phyloP scores from a whole-genome alignment of 176 grass and related monocot genomes.

The Zoysia japonica region DNA sequence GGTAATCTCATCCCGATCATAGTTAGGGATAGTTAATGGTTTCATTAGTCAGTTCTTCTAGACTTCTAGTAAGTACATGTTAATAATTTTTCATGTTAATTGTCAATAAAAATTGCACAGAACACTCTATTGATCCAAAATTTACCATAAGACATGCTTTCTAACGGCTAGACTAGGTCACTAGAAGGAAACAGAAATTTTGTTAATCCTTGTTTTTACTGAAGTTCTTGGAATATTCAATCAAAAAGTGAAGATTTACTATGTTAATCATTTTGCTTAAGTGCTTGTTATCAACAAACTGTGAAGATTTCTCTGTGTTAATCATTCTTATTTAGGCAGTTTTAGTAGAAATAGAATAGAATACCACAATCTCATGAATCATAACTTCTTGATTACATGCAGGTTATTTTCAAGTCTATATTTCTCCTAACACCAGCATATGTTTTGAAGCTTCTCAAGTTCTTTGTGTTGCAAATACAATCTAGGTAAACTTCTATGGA shows the following conservation, averaged over 20 bases:
- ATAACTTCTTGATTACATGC: slow-evolving; percentile 33
- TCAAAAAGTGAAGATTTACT: background rate
- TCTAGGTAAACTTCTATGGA: slow-evolving; percentile 59
- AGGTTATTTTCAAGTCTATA: slow-evolving; percentile 91
- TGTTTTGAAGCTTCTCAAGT: slow-evolving; percentile 80
- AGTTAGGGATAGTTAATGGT: background rate
- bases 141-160: background rate
- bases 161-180: background rate
- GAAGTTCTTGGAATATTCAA: background rate
- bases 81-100: slow-evolving; percentile 19
- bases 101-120: background rate
- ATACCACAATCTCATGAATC: slow-evolving; percentile 14
- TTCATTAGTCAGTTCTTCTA: background rate
- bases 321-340: slow-evolving; percentile 1
- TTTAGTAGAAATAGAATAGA: background rate
- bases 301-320: background rate
- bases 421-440: slow-evolving; percentile 71
- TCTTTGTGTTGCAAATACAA: slow-evolving; percentile 65
- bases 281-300: background rate
- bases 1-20: background rate
- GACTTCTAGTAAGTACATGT: background rate
- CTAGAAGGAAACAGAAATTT: background rate
- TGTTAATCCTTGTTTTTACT: background rate
- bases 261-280: background rate
- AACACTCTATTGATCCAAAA: background rate